Conservation (phyloP, 1,284 basidiomycete species). For the Trichosporon inkin region DNA sequence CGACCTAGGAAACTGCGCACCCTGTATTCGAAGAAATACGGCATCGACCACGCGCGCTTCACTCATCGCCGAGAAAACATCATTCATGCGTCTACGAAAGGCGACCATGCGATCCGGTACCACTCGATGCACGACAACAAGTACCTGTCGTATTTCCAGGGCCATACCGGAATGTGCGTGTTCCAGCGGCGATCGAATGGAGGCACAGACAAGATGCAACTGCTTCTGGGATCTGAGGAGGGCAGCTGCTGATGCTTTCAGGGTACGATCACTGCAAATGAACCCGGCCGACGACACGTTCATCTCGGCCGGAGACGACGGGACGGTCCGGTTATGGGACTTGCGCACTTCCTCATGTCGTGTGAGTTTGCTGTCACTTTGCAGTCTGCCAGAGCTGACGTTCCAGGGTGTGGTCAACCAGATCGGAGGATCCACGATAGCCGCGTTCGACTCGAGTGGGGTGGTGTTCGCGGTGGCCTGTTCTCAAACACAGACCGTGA, state of each 20-base stretch:
- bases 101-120: constrained; percentile 83
- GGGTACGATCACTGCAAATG: constrained; percentile 84
- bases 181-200: not conserved
- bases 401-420: constrained; percentile 51
- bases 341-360: constrained; percentile 72
- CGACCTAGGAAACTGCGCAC: constrained; percentile 65
- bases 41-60: constrained; percentile 86
- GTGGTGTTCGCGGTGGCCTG: constrained; percentile 89
- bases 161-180: constrained; percentile 70
- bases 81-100: constrained; percentile 89
- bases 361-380: constrained; percentile 33
- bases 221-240: no score
- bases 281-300: constrained; percentile 93
- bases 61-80: constrained; percentile 84
- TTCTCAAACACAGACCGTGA: constrained; percentile 71
- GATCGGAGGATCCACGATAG: constrained; percentile 65
- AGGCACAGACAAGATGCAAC: not conserved
- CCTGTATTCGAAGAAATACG: constrained; percentile 91
- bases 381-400: not conserved
- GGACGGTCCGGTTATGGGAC: constrained; percentile 96
- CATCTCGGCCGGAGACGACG: constrained; percentile 88
- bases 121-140: constrained; percentile 94
- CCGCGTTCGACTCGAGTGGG: constrained; percentile 86
- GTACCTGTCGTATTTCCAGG: constrained; percentile 91
- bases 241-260: constrained; percentile 22